Evolutionary conservation across 2,329 filamentous ascomycete species (phyloP).

Genomic region (Pseudonectria foliicola): DNA sequence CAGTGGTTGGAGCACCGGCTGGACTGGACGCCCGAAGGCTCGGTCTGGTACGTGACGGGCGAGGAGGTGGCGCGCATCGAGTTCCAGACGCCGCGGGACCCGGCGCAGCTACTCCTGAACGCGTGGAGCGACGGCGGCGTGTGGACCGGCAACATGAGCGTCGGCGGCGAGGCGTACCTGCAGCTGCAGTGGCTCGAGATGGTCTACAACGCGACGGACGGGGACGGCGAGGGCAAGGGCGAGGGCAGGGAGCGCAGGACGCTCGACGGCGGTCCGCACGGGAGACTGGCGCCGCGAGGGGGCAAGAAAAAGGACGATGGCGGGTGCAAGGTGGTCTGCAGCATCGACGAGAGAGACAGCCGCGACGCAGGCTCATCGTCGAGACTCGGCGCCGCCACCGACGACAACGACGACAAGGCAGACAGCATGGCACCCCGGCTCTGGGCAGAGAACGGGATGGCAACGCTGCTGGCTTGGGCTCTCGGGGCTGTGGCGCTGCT

Average conservation of each 20-base stretch:
- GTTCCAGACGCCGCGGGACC: slow-evolving; percentile 48
- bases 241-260: slow-evolving; percentile 1
- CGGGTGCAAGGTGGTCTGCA: slow-evolving; percentile 24
- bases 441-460: no score
- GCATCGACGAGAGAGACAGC: slow-evolving; percentile 27
- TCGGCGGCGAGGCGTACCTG: slow-evolving; percentile 42
- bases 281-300: slow-evolving; percentile 29
- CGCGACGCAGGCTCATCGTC: slow-evolving; percentile 17
- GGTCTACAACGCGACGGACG: slow-evolving; percentile 41
- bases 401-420: no score
- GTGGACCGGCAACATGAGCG: slow-evolving; percentile 54
- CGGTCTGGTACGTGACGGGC: slow-evolving; percentile 50
- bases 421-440: slow-evolving; percentile 15
- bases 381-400: no score
- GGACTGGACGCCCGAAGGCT: slow-evolving; percentile 49
- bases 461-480: no score
- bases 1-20: slow-evolving; percentile 53
- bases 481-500: neutral
- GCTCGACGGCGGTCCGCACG: slow-evolving; percentile 11
- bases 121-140: slow-evolving; percentile 54
- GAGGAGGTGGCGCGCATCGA: slow-evolving; percentile 42
- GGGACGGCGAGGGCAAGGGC: neutral
- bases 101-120: slow-evolving; percentile 49
- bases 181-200: slow-evolving; percentile 59
- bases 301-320: slow-evolving; percentile 2